A percentile compares a stretch with the other conserved stretches of the same genome.
Conservation (phyloP, 495 filamentous ascomycete genomes). For the Geoglossum glabrum region DNA sequence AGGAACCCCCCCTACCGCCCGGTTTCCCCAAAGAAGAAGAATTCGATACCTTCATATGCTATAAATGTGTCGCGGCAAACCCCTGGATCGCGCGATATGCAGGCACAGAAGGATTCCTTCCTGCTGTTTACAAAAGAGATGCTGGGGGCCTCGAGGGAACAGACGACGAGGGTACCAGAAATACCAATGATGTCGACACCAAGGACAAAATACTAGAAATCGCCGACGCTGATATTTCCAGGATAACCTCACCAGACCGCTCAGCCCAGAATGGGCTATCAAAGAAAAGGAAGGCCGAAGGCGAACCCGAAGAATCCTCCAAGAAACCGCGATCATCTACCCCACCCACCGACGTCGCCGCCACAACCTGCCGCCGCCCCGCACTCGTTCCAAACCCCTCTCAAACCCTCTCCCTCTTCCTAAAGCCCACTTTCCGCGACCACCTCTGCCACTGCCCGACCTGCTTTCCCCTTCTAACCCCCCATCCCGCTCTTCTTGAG, state of each 20-base stretch:
- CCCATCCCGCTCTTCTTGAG: conserved; percentile 64
- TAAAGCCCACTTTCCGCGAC: conserved; percentile 53
- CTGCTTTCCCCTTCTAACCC: conserved; percentile 53
- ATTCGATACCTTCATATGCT: conserved; percentile 81
- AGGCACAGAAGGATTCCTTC: conserved; percentile 62
- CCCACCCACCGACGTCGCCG: neutral
- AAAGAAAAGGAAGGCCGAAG: conserved; percentile 65
- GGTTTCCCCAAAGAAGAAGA: conserved; percentile 77
- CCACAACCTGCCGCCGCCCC: conserved; percentile 5
- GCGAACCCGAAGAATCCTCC: conserved; percentile 17
- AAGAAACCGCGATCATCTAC: conserved; percentile 4
- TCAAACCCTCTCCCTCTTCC: conserved; percentile 56
- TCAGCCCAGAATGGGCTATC: conserved; percentile 10
- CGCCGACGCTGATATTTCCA: neutral
- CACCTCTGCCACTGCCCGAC: conserved; percentile 55
- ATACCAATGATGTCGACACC: neutral
- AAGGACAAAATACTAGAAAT: conserved; percentile 5
- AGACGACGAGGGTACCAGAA: too few relatives aligned
- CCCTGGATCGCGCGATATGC: conserved; percentile 90
- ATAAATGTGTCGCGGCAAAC: conserved; percentile 72
- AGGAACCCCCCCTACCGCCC: conserved; percentile 43
- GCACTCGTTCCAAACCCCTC: conserved; percentile 29
- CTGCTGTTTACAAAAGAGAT: conserved; percentile 31
- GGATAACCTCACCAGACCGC: neutral
- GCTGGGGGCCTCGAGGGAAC: too few relatives aligned